These are phyloP conservation scores for Cudoniella acicularis DNA, from an alignment of 495 filamentous ascomycete genomes.

Conservation along the genomic window DNA sequence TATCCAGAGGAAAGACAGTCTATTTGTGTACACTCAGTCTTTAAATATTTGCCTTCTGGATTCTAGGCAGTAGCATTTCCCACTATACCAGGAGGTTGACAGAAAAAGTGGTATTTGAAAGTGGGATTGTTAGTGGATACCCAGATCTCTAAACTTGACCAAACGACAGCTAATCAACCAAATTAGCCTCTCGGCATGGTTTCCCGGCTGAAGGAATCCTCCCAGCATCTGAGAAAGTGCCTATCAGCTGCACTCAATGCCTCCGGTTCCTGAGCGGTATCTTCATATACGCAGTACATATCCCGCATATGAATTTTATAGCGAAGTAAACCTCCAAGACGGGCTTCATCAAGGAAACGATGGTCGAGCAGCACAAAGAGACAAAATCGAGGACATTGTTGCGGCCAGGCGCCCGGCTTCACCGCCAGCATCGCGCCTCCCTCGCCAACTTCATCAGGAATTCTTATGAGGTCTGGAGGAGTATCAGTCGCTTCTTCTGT, in stretches of 20 bases:
- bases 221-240: neutral
- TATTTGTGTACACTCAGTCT: too few relatives aligned
- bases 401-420: neutral
- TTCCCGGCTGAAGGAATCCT: neutral
- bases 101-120: too few relatives aligned
- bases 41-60: too few relatives aligned
- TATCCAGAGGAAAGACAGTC: too few relatives aligned
- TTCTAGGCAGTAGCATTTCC: too few relatives aligned
- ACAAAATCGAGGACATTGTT: constrained; percentile 9
- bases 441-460: neutral
- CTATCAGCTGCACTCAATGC: neutral
- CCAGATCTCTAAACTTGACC: too few relatives aligned
- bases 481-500: neutral
- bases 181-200: neutral
- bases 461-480: neutral
- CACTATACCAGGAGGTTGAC: too few relatives aligned
- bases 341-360: neutral
- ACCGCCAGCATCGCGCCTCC: neutral
- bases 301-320: neutral
- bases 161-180: too few relatives aligned
- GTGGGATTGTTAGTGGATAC: too few relatives aligned
- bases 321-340: neutral
- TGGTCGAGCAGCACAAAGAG: constrained; percentile 7
- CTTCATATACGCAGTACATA: neutral
- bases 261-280: neutral